Conservation (phyloP, 2,329 filamentous ascomycete genomes). For the Aspergillus niger region DNA sequence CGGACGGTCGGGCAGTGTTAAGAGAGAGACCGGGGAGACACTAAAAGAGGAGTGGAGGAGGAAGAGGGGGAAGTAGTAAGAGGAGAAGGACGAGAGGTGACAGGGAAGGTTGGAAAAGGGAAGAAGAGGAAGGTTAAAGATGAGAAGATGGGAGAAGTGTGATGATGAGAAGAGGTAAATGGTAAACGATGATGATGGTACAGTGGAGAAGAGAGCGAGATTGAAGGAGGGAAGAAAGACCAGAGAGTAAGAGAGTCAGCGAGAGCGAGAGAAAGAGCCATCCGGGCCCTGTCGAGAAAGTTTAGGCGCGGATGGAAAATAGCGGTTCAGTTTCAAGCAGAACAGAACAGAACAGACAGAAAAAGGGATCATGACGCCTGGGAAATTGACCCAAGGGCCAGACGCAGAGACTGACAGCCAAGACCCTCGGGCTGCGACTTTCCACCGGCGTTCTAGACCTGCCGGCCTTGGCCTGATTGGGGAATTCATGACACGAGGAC, state of each 20-base stretch:
- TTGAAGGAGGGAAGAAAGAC: slow-evolving; percentile 13
- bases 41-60: slow-evolving; percentile 11
- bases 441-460: slow-evolving; percentile 26
- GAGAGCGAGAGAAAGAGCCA: slow-evolving; percentile 20
- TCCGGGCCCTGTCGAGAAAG: slow-evolving; percentile 12
- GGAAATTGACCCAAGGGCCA: slow-evolving; percentile 18
- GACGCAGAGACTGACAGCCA: slow-evolving; percentile 17
- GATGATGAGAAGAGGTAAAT: slow-evolving; percentile 8
- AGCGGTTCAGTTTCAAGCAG: slow-evolving; percentile 10
- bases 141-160: slow-evolving; percentile 15
- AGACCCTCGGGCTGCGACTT: slow-evolving; percentile 22
- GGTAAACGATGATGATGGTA: slow-evolving; percentile 18
- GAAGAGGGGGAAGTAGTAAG: slow-evolving; percentile 14
- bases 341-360: slow-evolving; percentile 3
- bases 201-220: slow-evolving; percentile 24
- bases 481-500: slow-evolving; percentile 29
- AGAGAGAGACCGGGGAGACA: neutral
- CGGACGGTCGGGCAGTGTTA: neutral
- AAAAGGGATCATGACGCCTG: slow-evolving; percentile 25
- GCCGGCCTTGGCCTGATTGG: slow-evolving; percentile 21
- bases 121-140: slow-evolving; percentile 12
- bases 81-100: slow-evolving; percentile 11
- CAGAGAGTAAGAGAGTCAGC: too few relatives aligned
- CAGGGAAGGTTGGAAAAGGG: slow-evolving; percentile 12
- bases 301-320: slow-evolving; percentile 17